Percentiles rank a stretch among this genome's conserved stretches.
Conservation (phyloP, 441 rosid genomes). For the Geranium incanum region DNA sequence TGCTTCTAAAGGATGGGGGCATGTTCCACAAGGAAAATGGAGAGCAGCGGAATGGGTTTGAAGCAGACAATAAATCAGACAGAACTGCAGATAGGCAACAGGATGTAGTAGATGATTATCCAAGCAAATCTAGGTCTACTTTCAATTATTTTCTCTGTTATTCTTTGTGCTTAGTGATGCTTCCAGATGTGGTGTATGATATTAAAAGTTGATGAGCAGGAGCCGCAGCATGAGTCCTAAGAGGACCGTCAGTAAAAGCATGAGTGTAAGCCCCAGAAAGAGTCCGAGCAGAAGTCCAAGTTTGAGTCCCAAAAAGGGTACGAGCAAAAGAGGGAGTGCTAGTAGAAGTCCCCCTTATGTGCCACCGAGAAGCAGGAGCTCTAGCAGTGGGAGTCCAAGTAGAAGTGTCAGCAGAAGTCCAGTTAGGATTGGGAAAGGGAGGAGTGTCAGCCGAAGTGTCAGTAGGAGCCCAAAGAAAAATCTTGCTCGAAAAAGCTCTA, state of each 20-base stretch:
- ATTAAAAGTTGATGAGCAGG: slow-evolving; percentile 60
- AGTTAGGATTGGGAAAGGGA: slow-evolving; percentile 30
- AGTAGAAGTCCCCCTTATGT: slow-evolving; percentile 34
- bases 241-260: slow-evolving; percentile 67
- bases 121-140: slow-evolving; percentile 80
- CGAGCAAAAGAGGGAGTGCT: slow-evolving; percentile 44
- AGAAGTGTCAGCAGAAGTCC: slow-evolving; percentile 56
- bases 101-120: slow-evolving; percentile 72
- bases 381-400: slow-evolving; percentile 44
- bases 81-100: slow-evolving; percentile 65
- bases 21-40: slow-evolving; percentile 56
- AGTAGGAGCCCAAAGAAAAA: slow-evolving; percentile 39
- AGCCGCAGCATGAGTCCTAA: slow-evolving; percentile 83
- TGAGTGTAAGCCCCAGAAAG: slow-evolving; percentile 65
- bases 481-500: slow-evolving; percentile 29
- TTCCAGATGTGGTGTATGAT: slow-evolving; percentile 40
- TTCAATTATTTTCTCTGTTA: slow-evolving; percentile 40
- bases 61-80: slow-evolving; percentile 37
- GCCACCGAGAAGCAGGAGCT: slow-evolving; percentile 24
- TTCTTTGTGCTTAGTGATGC: slow-evolving; percentile 37
- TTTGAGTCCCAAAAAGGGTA: slow-evolving; percentile 42
- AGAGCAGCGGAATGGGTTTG: slow-evolving; percentile 38
- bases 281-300: slow-evolving; percentile 60
- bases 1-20: slow-evolving; percentile 37
- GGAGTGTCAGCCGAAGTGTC: slow-evolving; percentile 1